Evolutionary conservation across 1,284 basidiomycete species (phyloP).

Genomic region (Cutaneotrichosporon sp.): DNA sequence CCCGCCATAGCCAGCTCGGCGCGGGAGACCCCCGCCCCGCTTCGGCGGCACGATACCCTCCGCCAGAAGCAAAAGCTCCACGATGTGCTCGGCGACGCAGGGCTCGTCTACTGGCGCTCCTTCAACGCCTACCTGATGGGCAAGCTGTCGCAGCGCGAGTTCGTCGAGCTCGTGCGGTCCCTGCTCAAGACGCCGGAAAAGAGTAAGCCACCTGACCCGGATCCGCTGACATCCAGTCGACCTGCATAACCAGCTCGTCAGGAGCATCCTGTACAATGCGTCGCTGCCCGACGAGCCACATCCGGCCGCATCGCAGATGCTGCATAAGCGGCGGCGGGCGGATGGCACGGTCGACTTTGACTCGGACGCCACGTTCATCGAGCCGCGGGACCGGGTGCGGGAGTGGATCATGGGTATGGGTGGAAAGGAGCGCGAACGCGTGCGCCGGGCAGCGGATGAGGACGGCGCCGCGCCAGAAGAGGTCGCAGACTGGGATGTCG

Average conservation of each 20-base stretch:
- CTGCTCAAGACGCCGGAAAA: slow-evolving; percentile 39
- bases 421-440: slow-evolving; percentile 36
- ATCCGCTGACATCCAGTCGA: slow-evolving; percentile 30
- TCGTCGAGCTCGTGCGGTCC: slow-evolving; percentile 41
- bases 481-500: slow-evolving; percentile 15
- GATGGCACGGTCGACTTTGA: slow-evolving; percentile 41
- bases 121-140: slow-evolving; percentile 51
- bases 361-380: slow-evolving; percentile 40
- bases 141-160: slow-evolving; percentile 45
- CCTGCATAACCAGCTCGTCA: slow-evolving; percentile 50
- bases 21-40: slow-evolving; percentile 33
- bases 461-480: slow-evolving; percentile 20
- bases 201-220: background rate
- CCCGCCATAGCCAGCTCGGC: background rate
- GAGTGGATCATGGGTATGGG: slow-evolving; percentile 46
- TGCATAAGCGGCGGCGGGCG: slow-evolving; percentile 39
- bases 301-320: slow-evolving; percentile 24
- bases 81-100: slow-evolving; percentile 69
- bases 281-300: slow-evolving; percentile 34
- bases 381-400: slow-evolving; percentile 39
- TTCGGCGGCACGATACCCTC: slow-evolving; percentile 40
- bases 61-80: slow-evolving; percentile 74
- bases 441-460: slow-evolving; percentile 26
- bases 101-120: slow-evolving; percentile 58
- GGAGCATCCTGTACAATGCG: slow-evolving; percentile 49